These are phyloP conservation scores for Pseudogymnoascus sp. DNA, from an alignment of 2,329 filamentous ascomycete species.

Conservation along the genomic window DNA sequence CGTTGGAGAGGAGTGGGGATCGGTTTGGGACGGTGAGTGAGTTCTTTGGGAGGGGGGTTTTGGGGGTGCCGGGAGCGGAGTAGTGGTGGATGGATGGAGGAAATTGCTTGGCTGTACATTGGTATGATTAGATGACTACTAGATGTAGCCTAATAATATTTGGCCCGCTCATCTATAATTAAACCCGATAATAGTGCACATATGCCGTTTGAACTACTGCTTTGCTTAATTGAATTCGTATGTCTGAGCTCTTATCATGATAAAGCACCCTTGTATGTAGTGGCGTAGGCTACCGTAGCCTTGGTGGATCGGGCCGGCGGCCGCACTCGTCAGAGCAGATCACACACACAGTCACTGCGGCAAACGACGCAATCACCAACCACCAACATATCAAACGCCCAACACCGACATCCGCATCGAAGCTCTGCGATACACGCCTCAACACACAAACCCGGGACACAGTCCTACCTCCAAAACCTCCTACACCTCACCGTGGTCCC, in stretches of 20 bases:
- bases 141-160: neutral
- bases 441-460: neutral
- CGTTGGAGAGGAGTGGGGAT: slow-evolving; percentile 68
- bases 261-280: neutral
- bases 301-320: neutral
- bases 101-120: no score
- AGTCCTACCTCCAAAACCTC: neutral
- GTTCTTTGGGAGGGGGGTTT: slow-evolving; percentile 91
- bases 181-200: neutral
- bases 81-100: neutral
- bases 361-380: neutral
- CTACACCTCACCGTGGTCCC: neutral
- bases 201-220: neutral
- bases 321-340: neutral
- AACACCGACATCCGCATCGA: neutral
- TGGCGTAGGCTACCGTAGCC: neutral
- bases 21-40: slow-evolving; percentile 86
- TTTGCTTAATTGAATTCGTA: neutral
- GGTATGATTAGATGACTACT: no score
- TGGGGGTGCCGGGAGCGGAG: slow-evolving; percentile 42
- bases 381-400: neutral
- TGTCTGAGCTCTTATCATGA: neutral
- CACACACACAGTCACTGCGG: neutral
- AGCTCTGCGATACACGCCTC: neutral
- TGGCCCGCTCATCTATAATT: neutral